Evolutionary conservation across 345 rosid species (phyloP), one percentile per base, ranked within the genome.

Genomic region (Hypericum perforatum): DNA sequence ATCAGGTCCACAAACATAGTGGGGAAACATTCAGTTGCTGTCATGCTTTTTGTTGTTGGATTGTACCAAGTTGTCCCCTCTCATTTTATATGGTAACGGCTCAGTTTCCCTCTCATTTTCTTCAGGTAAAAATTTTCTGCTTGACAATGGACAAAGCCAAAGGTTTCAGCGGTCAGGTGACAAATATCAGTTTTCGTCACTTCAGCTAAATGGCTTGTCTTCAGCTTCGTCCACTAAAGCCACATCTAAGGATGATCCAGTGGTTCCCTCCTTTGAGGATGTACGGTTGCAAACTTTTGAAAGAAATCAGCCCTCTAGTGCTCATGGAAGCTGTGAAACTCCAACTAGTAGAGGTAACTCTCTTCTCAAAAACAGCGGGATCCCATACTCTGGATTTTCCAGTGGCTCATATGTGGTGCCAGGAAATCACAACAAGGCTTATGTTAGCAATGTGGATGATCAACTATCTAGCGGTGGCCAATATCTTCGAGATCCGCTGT

Each of bases 351-450:
- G 56, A 51, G 65, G 62, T 44, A 72, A 52, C 54, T 55, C 80
- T 67, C 50, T 72, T 59, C 38, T 73, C 40, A 69, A 73, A 58
- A 72, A 69, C 16, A 57, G 59, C 62, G 70, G 76, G 45, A 66
- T 68, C 68, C 83, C 78, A 44, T 76, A 72, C 16, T 61, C 37
- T 64, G 65, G 62, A 68, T 59, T 73, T 62, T 67, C 70, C 46
- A 61, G 67, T 56, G 73, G 66, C 55, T 64, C 70, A 11, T 47
- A 58, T 52, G 41, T 55, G 11, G 60, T 59, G 42, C 62, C 63
- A 52, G 54, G 59, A 62, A 49, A 69, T 54, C 64, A 54, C 63
- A 70, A 47, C 42, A 44, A 53, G 15, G 43, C 73, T 41, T 53
- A 40, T 62, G 37, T 50, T 5, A 53, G 61, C 66, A 62, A 46